phyloP scores from a whole-genome alignment of 352 stramenopile species.

The Blastocystis sp. region DNA sequence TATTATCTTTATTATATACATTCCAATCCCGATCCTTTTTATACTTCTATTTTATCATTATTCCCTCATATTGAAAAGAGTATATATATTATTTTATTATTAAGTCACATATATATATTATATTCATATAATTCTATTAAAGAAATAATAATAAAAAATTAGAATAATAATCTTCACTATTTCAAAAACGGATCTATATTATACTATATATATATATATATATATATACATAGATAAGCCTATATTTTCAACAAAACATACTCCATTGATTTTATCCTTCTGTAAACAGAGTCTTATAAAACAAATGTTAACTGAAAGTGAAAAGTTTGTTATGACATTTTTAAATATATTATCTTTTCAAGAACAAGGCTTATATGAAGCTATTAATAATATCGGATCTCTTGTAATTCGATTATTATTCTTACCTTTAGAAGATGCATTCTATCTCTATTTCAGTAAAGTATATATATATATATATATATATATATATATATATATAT shows the following conservation, averaged over 20 bases:
- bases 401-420: slow-evolving; percentile 35
- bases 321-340: slow-evolving; percentile 12
- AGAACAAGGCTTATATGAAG: slow-evolving; percentile 30
- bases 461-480: not conserved
- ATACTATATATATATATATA: too few relatives aligned
- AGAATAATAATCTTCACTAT: not conserved
- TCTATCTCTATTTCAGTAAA: slow-evolving; percentile 29
- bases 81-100: not conserved
- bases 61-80: too few relatives aligned
- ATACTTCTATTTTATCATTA: too few relatives aligned
- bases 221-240: not conserved
- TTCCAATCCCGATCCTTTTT: too few relatives aligned
- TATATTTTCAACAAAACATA: not conserved
- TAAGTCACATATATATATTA: slow-evolving; percentile 5
- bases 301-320: slow-evolving; percentile 24
- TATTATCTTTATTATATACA: too few relatives aligned
- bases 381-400: slow-evolving; percentile 29
- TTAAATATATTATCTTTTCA: slow-evolving; percentile 27
- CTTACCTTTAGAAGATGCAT: slow-evolving; percentile 26
- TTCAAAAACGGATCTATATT: too few relatives aligned
- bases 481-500: not conserved
- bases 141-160: not conserved
- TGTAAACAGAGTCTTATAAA: slow-evolving; percentile 22
- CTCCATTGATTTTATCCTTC: slow-evolving; percentile 16
- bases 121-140: not conserved